A percentile compares a stretch with the other conserved stretches of the same genome.
These are phyloP conservation scores for Oleoguttula mirabilis DNA, from an alignment of 495 filamentous ascomycete genomes.

Conservation along the genomic window DNA sequence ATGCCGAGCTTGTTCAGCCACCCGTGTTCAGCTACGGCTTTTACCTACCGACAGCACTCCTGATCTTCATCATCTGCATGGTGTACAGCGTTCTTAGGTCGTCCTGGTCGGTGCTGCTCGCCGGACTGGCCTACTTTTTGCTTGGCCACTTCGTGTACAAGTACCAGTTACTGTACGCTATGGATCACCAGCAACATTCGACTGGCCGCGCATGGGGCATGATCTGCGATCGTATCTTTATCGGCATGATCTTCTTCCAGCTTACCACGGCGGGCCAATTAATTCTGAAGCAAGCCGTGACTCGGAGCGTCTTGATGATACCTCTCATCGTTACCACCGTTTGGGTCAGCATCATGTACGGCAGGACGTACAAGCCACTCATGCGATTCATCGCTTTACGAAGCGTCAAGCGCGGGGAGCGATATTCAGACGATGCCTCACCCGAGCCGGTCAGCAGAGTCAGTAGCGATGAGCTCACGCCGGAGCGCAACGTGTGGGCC, in stretches of 20 bases:
- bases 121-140: conserved; percentile 77
- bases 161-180: conserved; percentile 93
- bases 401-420: conserved; percentile 56
- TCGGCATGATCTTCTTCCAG: conserved; percentile 80
- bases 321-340: conserved; percentile 68
- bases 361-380: conserved; percentile 64
- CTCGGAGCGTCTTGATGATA: conserved; percentile 54
- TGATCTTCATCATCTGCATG: conserved; percentile 86
- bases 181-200: conserved; percentile 94
- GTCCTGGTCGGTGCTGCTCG: conserved; percentile 68
- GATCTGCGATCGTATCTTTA: conserved; percentile 77
- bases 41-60: conserved; percentile 80
- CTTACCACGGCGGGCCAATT: conserved; percentile 81
- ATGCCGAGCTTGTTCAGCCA: conserved; percentile 69
- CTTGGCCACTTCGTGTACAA: conserved; percentile 94
- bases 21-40: conserved; percentile 91
- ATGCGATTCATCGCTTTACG: conserved; percentile 85
- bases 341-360: conserved; percentile 73
- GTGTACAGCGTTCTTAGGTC: conserved; percentile 83
- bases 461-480: conserved; percentile 26
- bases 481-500: conserved; percentile 22
- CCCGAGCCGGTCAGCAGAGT: conserved; percentile 29
- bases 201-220: conserved; percentile 91
- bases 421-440: conserved; percentile 16
- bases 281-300: conserved; percentile 59